Evolutionary conservation across 1,284 basidiomycete species (phyloP), one percentile per base, ranked within the genome.

Genomic region (Cystobasidium pallidum): DNA sequence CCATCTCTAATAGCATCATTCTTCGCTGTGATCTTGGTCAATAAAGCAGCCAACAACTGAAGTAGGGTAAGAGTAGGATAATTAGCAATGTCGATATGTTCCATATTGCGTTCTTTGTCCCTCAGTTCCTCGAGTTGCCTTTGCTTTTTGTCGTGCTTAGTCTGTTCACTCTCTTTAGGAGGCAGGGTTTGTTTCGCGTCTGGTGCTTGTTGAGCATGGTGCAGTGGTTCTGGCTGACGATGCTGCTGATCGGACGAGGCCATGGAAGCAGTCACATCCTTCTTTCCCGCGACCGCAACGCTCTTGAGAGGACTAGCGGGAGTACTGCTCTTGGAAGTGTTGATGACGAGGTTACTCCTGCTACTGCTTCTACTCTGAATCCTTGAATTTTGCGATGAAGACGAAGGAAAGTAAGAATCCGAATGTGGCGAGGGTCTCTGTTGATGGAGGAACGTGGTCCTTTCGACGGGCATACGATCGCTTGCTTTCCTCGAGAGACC

Each of bases 1-100:
- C 63, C 63, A 52, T 66, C 64, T 41, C 70, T 47, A 78, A 76
- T 21, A 83, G 78, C 24, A 82, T 97, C 94, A 81, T 98, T 98
- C 3, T 92, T 88, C 2, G 88, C 87, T 3, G 95, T 93, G 79
- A 98, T 97, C 81, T 94, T 91, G 58, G 91, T 88, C 73, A 99
- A 86, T 17, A 98, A 84, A 2, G 88, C 88, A 0, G 95, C 94
- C n/a, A 99, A 88, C 17, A 96, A 87, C 36, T 87, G 88, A 55
- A 99, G 85, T 13, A 99, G 86, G 68, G 93, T 83, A 39, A 82
- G 81, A 0, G 86, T 82, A 0, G 86, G 85, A 75, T 83, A 86
- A 1, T 81, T 83, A 15, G 84, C 85, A 19, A 87, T 81, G 75
- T 87, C 85, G 74, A 87, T 43, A 57, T 57, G 64, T 32, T 59